Percentiles rank a stretch among this genome's conserved stretches.
These are phyloP conservation scores for Biscutella laevigata DNA, from an alignment of 441 rosid species.

Conservation along the genomic window DNA sequence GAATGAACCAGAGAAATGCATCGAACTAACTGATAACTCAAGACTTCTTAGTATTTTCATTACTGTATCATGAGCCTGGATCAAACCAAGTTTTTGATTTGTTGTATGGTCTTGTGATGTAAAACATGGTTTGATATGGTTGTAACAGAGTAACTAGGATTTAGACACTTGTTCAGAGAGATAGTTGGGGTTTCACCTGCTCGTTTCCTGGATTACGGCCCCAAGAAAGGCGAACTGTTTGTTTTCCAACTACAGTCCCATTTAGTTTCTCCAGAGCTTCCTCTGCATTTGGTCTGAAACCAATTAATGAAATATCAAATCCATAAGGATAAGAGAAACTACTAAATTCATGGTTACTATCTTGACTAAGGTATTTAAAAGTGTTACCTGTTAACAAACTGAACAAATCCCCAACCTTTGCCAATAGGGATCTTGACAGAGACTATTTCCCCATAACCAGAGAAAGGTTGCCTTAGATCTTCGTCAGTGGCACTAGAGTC, in stretches of 20 bases:
- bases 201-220: constrained; percentile 82
- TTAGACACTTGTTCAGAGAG: background rate
- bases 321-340: background rate
- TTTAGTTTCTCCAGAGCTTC: constrained; percentile 85
- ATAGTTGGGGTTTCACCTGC: constrained; percentile 40
- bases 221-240: constrained; percentile 91
- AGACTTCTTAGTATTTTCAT: too few relatives aligned
- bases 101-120: background rate
- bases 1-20: background rate
- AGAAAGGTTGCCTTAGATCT: constrained; percentile 70
- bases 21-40: too few relatives aligned
- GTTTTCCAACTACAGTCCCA: constrained; percentile 61
- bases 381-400: constrained; percentile 69
- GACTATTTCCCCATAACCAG: constrained; percentile 67
- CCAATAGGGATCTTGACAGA: constrained; percentile 81
- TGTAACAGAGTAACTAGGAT: background rate
- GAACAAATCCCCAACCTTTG: constrained; percentile 91
- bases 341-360: background rate
- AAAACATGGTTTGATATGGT: background rate
- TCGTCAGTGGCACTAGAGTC: constrained; percentile 76
- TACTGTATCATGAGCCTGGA: too few relatives aligned
- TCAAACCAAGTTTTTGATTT: too few relatives aligned
- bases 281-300: constrained; percentile 59
- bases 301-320: constrained; percentile 5
- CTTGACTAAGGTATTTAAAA: background rate